Percentiles rank a stretch among this genome's conserved stretches.
phyloP scores from a whole-genome alignment of 345 rosid genomes.

The Eucalyptus tenuipes region DNA sequence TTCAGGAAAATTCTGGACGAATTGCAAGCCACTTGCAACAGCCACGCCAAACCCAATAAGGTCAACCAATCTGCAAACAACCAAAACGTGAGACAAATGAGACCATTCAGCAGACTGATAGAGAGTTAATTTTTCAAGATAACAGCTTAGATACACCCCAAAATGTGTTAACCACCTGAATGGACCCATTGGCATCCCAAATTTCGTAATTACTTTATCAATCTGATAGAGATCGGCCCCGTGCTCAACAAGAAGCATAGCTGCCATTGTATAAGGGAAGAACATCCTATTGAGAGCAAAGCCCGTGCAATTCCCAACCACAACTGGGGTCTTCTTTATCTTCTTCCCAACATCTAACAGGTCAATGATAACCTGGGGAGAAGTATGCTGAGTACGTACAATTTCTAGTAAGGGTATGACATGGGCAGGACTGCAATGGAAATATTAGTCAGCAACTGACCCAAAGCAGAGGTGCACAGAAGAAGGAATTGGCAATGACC shows the following conservation, averaged over 20 bases:
- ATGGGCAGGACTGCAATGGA: conserved; percentile 77
- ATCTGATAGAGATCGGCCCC: conserved; percentile 69
- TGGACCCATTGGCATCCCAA: conserved; percentile 99
- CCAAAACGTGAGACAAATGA: background rate
- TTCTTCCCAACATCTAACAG: conserved; percentile 78
- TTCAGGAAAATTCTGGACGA: conserved; percentile 75
- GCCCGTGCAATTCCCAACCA: conserved; percentile 94
- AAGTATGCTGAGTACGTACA: conserved; percentile 71
- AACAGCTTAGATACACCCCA: background rate
- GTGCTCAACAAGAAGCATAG: conserved; percentile 64
- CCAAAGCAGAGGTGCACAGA: background rate
- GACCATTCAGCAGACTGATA: background rate
- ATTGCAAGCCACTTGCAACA: conserved; percentile 69
- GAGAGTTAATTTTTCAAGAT: background rate
- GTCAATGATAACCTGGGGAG: conserved; percentile 86
- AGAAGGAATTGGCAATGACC: background rate
- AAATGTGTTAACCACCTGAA: conserved; percentile 38
- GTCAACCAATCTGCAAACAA: conserved; percentile 58
- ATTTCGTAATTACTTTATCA: conserved; percentile 63
- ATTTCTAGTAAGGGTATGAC: conserved; percentile 93
- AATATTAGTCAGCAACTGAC: background rate
- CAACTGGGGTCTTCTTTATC: conserved; percentile 84
- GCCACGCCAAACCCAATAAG: conserved; percentile 90
- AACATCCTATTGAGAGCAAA: conserved; percentile 97
- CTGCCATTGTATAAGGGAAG: conserved; percentile 87